Evolutionary conservation across 768 basidiomycete species (phyloP), one percentile per base, ranked within the genome.

Genomic region (Tylopilus subfusipes): DNA sequence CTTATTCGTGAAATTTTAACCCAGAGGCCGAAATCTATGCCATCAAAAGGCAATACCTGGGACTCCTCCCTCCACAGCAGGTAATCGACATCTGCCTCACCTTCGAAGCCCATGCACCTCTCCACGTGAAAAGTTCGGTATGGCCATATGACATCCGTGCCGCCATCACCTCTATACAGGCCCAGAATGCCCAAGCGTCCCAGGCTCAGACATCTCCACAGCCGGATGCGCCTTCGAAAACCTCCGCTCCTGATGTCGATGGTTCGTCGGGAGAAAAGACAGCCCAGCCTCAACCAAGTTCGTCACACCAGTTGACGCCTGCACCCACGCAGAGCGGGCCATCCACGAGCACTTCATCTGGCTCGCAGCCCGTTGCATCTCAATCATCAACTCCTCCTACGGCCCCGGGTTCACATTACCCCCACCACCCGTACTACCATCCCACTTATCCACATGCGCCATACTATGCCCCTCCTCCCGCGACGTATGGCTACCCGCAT

Each of bases 41-140:
- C 48, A 81, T 86, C 72, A 90, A 89, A 68, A 80, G 82, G 59
- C 79, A 81, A 57, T 92, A 91, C 73, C 76, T 92, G 40, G 76
- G 78, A 22, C 76, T 88, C 21, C 76, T 92, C 9, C 78, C 83
- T 22, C 81, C 78, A 21, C 77, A 80, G 42, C 86, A 90, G 71
- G 78, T 91, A 64, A 88, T 91, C 65, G 89, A 90, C 61, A 82
- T 91, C 63, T 90, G 86, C 66, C 76, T 91, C 55, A 77, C 78
- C 34, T 84, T 88, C 62, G 86, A 90, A 62, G 67, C 82, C 10
- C 79, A 90, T 74, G 82, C 84, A 14, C 83, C 87, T 13, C 72
- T 78, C 36, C 84, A 85, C 57, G 66, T 86, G 49, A 84, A 81
- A 68, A 76, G 75, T 52, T 73, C 82, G n/a, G 72, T 90, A 69